Evolutionary conservation across 257 asterid genomes (phyloP).

Genomic region (Lycium ferocissimum): DNA sequence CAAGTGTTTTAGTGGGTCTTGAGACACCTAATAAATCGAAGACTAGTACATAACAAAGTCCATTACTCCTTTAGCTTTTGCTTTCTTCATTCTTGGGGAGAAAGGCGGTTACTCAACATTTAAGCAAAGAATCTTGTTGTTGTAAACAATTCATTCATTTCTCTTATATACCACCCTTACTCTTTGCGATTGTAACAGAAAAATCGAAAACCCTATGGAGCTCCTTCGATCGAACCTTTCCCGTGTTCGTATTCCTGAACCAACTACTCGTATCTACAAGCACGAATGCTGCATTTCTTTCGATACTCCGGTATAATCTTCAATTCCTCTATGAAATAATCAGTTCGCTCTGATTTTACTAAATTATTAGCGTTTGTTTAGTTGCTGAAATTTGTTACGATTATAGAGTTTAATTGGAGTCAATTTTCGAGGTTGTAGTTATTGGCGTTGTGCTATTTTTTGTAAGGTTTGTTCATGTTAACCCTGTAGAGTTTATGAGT

Average conservation of each 20-base stretch:
- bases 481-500: neutral
- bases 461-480: neutral
- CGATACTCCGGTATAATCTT: constrained; percentile 79
- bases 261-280: constrained; percentile 93
- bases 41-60: neutral
- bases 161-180: neutral
- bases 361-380: neutral
- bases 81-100: neutral
- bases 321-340: neutral
- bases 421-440: neutral
- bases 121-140: constrained; percentile 18
- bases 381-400: neutral
- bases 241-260: constrained; percentile 95
- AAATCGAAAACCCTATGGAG: constrained; percentile 59
- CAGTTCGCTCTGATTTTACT: constrained; percentile 4
- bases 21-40: no score
- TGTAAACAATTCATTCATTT: neutral
- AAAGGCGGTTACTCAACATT: constrained; percentile 26
- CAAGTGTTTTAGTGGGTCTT: no score
- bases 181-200: neutral
- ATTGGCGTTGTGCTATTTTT: neutral
- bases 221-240: constrained; percentile 84
- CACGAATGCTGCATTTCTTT: constrained; percentile 95
- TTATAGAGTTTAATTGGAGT: neutral
- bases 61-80: neutral